phyloP scores from a whole-genome alignment of 2,329 filamentous ascomycete species.

The Hirsutella thompsonii region DNA sequence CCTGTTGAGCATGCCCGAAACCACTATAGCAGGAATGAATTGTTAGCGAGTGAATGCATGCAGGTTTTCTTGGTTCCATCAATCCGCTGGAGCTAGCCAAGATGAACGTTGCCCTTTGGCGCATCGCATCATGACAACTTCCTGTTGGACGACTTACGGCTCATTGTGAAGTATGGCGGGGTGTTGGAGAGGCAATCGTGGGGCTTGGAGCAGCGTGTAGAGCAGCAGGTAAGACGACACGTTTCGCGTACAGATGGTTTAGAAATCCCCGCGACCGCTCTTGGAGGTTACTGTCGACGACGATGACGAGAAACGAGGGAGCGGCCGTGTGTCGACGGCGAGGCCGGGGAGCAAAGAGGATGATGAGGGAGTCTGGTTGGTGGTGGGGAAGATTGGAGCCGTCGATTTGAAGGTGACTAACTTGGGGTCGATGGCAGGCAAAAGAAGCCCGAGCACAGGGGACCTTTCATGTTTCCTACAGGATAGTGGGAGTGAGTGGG shows the following conservation, averaged over 20 bases:
- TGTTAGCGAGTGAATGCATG: neutral
- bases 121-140: neutral
- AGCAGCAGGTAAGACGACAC: neutral
- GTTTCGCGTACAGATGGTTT: too few species aligned
- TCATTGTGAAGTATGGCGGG: slow-evolving; percentile 17
- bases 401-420: too few species aligned
- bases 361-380: neutral
- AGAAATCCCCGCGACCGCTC: neutral
- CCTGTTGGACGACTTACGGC: slow-evolving; percentile 13
- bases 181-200: slow-evolving; percentile 5
- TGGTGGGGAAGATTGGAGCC: too few species aligned
- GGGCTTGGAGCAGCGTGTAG: neutral
- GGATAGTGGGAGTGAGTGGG: too few species aligned
- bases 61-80: too few species aligned
- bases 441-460: too few species aligned
- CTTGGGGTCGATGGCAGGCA: too few species aligned
- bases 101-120: neutral
- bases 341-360: neutral
- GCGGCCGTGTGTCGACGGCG: neutral
- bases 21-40: slow-evolving; percentile 27
- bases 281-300: too few species aligned
- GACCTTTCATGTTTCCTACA: too few species aligned
- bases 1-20: slow-evolving; percentile 85
- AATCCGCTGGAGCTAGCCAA: neutral
- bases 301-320: too few species aligned